These are phyloP conservation scores for Globisporangium carolinianum DNA, from an alignment of 352 stramenopile genomes.

Conservation along the genomic window DNA sequence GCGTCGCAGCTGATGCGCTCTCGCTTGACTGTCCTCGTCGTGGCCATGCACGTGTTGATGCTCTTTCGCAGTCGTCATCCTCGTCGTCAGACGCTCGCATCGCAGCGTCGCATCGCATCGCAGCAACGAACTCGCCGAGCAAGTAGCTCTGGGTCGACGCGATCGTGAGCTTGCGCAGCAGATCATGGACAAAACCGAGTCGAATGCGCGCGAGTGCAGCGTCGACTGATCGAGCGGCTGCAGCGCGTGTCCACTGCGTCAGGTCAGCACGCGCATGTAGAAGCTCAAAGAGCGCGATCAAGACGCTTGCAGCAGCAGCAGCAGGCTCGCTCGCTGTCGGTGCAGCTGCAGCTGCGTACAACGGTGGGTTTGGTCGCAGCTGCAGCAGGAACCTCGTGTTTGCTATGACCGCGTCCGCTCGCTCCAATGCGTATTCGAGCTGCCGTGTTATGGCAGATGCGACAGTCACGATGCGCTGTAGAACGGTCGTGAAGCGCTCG, in stretches of 20 bases:
- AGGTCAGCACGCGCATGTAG: constrained; percentile 11
- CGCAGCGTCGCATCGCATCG: not conserved
- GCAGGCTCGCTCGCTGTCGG: not conserved
- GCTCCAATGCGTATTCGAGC: not conserved
- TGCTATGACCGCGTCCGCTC: not conserved
- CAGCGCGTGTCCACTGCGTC: constrained; percentile 1
- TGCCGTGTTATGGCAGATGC: not conserved
- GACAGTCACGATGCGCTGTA: not conserved
- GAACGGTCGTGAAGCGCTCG: not conserved
- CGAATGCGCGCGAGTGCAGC: constrained; percentile 20
- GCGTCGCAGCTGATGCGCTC: not conserved
- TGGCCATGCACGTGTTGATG: too few species aligned
- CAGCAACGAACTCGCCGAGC: constrained; percentile 21
- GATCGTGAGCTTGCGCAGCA: constrained; percentile 45
- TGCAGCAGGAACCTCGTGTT: constrained; percentile 6
- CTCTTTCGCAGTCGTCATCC: too few species aligned
- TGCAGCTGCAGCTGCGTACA: not conserved
- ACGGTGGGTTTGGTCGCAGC: not conserved
- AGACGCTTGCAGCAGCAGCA: not conserved
- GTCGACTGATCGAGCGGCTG: constrained; percentile 12
- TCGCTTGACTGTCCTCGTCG: too few species aligned
- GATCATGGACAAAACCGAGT: constrained; percentile 40
- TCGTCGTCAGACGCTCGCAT: too few species aligned
- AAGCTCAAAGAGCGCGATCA: constrained; percentile 7
- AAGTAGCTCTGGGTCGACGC: constrained; percentile 33